Evolutionary conservation across 495 filamentous ascomycete species (phyloP), one percentile per base, ranked within the genome.

Genomic region (Collariella sp.): DNA sequence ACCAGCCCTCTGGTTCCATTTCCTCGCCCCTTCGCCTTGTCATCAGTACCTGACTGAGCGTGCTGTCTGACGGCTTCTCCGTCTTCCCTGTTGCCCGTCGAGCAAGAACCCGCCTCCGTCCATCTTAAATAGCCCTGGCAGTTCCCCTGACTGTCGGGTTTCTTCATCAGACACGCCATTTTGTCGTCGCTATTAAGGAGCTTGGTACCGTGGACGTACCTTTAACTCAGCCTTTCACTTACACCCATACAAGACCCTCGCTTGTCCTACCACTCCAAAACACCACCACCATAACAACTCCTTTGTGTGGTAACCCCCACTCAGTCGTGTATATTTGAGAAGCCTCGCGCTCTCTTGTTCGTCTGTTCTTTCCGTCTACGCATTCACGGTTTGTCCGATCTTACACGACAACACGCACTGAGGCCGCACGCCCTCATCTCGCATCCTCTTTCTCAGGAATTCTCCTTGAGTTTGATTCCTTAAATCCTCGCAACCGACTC

Each of bases 131-230:
- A 49, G 61, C 54, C 64, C 67, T 60, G 55, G 44, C 61, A 52
- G 52, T 46, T 58, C 45, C 16, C 23, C 43, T 42, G 47, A 38
- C 62, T 53, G 52, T 62, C 60, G 22, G 57, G 55, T 55, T 48
- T 49, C 50, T 44, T 51, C 46, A 45, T 11, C 44, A 34, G 31
- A 16, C 41, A 20, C 62, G 66, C 62, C 67, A 57, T 64, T 70
- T 69, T 70, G 67, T 54, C 42, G 67, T 67, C 66, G 67, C 64
- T 70, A 70, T 62, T 67, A 50, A 70, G 66, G 67, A 68, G 64
- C 55, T 49, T 40, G 66, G 66, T 65, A 68, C 64, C 34, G 65
- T 65, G 46, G 46, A 52, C 52, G 64, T 70, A 62, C 64, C 67
- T 57, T 61, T 38, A 64, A 50, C 19, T 29, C 51, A 40, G 7